Evolutionary conservation across 78 protist genomes (phyloP), one percentile per base, ranked within the genome.

Genomic region (Pigoraptor vietnamica): DNA sequence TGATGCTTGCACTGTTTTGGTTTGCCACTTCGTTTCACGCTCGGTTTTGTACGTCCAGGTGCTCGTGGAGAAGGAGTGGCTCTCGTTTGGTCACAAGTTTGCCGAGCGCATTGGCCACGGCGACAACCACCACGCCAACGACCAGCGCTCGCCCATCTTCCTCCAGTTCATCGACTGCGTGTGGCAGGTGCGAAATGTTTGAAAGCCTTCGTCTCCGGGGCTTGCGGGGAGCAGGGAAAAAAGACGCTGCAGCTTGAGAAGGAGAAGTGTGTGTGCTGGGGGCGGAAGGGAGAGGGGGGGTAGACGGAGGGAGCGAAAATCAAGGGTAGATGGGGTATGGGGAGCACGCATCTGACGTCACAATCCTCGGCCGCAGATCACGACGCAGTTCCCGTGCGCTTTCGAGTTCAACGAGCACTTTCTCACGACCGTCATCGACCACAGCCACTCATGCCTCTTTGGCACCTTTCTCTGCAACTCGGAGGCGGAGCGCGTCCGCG

Each of bases 1-100:
- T n/a, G n/a, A n/a, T 48, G 67, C 14, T 6, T 14, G 67, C 67
- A 21, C 14, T 48, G 67, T 48, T 48, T 48, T 48, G 67, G 67
- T 48, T 48, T 48, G 67, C 14, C 14, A 14, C 6, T 48, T 48
- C 67, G 6, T 48, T 14, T 48, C 14, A 14, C 29, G 29, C 29
- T 48, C 67, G 67, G 67, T 21, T 48, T 6, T 14, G 67, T 48
- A 21, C 29, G 10, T 1, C 0, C 29, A 88, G 82, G n/a, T 95
- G 6, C 88, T 97, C 37, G 93, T 97, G 2, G 98, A 97, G 95
- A 96, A 97, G 90, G 99, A 98, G 90, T 98, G 98, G 98, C 90
- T 95, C 32, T 56, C 97, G 23, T 94, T 95, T 90, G 99, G 99
- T 23, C 98, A 98, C 92, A 88, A 93, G 87, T 97, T 98, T 55